Conservation (phyloP, 257 asterid genomes). For the Petrea volubilis region DNA sequence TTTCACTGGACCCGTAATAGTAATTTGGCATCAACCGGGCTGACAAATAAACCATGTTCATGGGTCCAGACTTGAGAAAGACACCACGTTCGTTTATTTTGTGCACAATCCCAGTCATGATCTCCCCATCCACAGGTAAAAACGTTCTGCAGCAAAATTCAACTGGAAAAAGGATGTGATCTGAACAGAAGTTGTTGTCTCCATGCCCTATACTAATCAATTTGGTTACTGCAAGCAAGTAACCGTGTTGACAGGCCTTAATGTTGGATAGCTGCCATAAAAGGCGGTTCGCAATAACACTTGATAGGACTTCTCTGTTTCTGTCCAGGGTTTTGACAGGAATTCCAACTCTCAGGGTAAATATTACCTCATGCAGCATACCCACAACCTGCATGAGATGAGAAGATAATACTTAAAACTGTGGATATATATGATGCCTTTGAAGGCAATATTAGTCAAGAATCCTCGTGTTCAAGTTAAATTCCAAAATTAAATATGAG, state of each 20-base stretch:
- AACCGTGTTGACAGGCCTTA: slow-evolving; percentile 53
- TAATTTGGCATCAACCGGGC: slow-evolving; percentile 54
- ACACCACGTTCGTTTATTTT: slow-evolving; percentile 39
- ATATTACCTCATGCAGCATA: slow-evolving; percentile 50
- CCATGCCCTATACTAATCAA: slow-evolving; percentile 58
- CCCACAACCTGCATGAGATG: slow-evolving; percentile 24
- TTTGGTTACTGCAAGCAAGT: slow-evolving; percentile 65
- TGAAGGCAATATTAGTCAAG: not conserved
- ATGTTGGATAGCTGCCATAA: slow-evolving; percentile 35
- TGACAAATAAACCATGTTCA: slow-evolving; percentile 58
- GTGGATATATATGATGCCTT: not conserved
- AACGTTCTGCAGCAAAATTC: slow-evolving; percentile 49
- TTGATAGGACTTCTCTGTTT: slow-evolving; percentile 33
- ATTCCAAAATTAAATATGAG: not conserved
- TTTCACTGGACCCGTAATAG: slow-evolving; percentile 37
- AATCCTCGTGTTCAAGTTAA: not conserved
- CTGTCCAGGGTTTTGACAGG: slow-evolving; percentile 36
- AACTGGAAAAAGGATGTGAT: slow-evolving; percentile 46
- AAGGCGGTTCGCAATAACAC: slow-evolving; percentile 41
- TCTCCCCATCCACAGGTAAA: slow-evolving; percentile 63
- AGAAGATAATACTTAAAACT: not conserved
- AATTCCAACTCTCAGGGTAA: slow-evolving; percentile 33
- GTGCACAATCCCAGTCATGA: slow-evolving; percentile 58
- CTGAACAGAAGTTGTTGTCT: slow-evolving; percentile 19
- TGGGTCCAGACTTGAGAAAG: slow-evolving; percentile 76